These are phyloP conservation scores for Arachis stenosperma DNA, from an alignment of 306 rosid genomes.

Conservation along the genomic window DNA sequence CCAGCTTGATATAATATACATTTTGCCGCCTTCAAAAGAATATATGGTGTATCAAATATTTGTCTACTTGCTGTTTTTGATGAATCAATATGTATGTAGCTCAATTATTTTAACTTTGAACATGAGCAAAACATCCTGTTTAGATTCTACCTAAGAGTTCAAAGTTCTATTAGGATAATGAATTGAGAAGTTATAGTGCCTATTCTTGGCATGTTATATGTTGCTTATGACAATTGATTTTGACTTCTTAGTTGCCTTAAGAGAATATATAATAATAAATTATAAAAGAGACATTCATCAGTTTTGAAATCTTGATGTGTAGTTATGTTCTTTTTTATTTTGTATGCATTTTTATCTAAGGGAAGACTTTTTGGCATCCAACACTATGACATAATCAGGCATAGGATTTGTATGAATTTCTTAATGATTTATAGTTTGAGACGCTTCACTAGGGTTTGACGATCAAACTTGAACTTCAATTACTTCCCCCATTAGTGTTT, in stretches of 20 bases:
- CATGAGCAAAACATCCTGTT: neutral
- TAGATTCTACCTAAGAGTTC: neutral
- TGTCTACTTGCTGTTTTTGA: conserved; percentile 11
- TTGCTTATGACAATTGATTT: conserved; percentile 2
- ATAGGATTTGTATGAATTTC: neutral
- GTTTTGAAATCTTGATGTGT: neutral
- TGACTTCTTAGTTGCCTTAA: conserved; percentile 1
- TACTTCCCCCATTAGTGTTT: neutral
- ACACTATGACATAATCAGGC: neutral
- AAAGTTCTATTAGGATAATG: neutral
- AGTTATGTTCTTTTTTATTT: neutral
- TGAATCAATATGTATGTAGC: conserved; percentile 13
- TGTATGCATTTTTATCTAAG: neutral
- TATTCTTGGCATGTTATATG: conserved; percentile 11
- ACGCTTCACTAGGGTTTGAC: neutral
- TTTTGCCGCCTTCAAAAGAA: conserved; percentile 11
- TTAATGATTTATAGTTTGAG: too few relatives aligned
- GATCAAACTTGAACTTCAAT: neutral
- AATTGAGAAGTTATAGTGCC: neutral
- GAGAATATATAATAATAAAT: neutral
- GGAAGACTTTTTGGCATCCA: neutral
- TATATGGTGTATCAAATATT: neutral
- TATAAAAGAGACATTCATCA: neutral
- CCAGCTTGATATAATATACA: neutral
- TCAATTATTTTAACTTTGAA: conserved; percentile 4